phyloP scores from a whole-genome alignment of 116 monocot genomes.

The Papilionanthe hybrid region DNA sequence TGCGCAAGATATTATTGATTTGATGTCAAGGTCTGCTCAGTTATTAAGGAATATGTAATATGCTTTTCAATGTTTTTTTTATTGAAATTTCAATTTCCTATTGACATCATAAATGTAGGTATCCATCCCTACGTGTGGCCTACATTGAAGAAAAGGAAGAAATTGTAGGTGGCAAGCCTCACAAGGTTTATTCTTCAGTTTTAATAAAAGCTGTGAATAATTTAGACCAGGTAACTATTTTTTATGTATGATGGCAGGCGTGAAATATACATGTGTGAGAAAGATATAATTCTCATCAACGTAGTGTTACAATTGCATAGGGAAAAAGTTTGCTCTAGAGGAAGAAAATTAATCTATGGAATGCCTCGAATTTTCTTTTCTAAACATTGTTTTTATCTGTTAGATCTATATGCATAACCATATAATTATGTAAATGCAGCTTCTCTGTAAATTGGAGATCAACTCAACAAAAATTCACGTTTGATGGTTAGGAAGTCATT shows the following conservation, averaged over 20 bases:
- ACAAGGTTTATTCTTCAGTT: constrained; percentile 61
- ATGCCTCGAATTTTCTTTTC: not conserved
- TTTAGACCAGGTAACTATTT: constrained; percentile 59
- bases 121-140: constrained; percentile 71
- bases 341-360: not conserved
- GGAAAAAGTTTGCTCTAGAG: not conserved
- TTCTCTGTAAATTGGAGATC: not conserved
- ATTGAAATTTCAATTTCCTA: constrained; percentile 9
- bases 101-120: constrained; percentile 34
- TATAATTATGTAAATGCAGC: not conserved
- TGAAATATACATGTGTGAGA: not conserved
- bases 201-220: constrained; percentile 67
- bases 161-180: constrained; percentile 18
- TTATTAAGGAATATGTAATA: not conserved
- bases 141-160: constrained; percentile 84
- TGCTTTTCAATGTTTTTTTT: not conserved
- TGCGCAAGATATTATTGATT: constrained; percentile 72
- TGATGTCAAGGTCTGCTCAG: constrained; percentile 54
- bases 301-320: not conserved
- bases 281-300: not conserved
- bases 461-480: not conserved
- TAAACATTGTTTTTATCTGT: not conserved
- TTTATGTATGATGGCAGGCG: not conserved
- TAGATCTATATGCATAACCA: not conserved
- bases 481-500: not conserved